phyloP scores from a whole-genome alignment of 148 eudicot species.

The Vaccinium vitisidaea region DNA sequence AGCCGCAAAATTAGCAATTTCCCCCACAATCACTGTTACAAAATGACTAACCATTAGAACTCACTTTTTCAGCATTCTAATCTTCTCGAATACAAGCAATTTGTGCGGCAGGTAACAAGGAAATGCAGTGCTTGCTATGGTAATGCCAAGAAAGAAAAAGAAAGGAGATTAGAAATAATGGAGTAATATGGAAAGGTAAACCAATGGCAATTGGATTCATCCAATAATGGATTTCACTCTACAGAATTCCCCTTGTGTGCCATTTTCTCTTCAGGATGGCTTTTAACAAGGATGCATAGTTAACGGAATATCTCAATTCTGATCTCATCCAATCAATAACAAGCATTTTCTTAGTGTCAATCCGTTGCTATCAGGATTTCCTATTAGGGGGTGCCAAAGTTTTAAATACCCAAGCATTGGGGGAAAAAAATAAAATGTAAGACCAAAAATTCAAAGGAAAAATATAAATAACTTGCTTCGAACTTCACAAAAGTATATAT shows the following conservation, averaged over 20 bases:
- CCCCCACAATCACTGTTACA: conserved; percentile 79
- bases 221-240: not conserved
- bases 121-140: not conserved
- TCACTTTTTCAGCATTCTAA: conserved; percentile 1
- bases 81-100: not conserved
- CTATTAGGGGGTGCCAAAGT: too few species aligned
- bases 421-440: too few species aligned
- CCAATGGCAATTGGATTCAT: not conserved
- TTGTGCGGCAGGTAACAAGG: not conserved
- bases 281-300: not conserved
- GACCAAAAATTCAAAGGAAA: too few species aligned
- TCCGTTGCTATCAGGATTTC: too few species aligned
- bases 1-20: conserved; percentile 83
- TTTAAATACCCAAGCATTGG: too few species aligned
- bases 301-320: not conserved
- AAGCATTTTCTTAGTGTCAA: too few species aligned
- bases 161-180: not conserved
- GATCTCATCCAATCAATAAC: too few species aligned
- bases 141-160: not conserved
- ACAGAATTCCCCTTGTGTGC: not conserved
- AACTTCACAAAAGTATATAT: too few species aligned
- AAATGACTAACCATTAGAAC: conserved; percentile 24
- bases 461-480: too few species aligned
- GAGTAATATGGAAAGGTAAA: not conserved
- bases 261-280: not conserved